phyloP scores from a whole-genome alignment of 805 yeast species.

The Ogataea nonfermentans region DNA sequence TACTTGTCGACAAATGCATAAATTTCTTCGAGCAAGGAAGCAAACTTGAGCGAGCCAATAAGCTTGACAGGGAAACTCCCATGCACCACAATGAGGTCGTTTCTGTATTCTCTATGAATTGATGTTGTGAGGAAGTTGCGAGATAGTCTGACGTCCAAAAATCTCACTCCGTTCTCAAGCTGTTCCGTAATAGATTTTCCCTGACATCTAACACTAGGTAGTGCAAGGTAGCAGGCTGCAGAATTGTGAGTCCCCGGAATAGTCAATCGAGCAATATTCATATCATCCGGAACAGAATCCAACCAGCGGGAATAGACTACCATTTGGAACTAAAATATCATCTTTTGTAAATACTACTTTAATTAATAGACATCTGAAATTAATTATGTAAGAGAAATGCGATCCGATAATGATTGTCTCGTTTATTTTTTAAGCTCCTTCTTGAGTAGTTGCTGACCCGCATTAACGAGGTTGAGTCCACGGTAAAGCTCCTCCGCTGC shows the following conservation, averaged over 20 bases:
- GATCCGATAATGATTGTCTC: neutral
- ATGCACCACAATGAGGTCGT: constrained; percentile 65
- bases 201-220: constrained; percentile 79
- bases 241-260: constrained; percentile 87
- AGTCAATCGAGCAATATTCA: constrained; percentile 50
- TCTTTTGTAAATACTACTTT: neutral
- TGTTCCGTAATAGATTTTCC: constrained; percentile 58
- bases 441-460: constrained; percentile 3
- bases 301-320: constrained; percentile 45
- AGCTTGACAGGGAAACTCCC: constrained; percentile 74
- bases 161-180: constrained; percentile 71
- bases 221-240: constrained; percentile 66
- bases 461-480: constrained; percentile 19
- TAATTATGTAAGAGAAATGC: constrained; percentile 1
- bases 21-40: constrained; percentile 53
- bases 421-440: constrained; percentile 1
- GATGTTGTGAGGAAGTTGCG: constrained; percentile 49
- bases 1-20: constrained; percentile 54
- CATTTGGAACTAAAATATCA: constrained; percentile 19
- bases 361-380: neutral
- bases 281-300: constrained; percentile 49
- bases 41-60: constrained; percentile 53
- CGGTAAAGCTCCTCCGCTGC: constrained; percentile 19
- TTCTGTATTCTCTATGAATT: constrained; percentile 36
- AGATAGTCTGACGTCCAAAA: constrained; percentile 66